Evolutionary conservation across 495 filamentous ascomycete species (phyloP).

Genomic region (Talaromyces trachyspermus): DNA sequence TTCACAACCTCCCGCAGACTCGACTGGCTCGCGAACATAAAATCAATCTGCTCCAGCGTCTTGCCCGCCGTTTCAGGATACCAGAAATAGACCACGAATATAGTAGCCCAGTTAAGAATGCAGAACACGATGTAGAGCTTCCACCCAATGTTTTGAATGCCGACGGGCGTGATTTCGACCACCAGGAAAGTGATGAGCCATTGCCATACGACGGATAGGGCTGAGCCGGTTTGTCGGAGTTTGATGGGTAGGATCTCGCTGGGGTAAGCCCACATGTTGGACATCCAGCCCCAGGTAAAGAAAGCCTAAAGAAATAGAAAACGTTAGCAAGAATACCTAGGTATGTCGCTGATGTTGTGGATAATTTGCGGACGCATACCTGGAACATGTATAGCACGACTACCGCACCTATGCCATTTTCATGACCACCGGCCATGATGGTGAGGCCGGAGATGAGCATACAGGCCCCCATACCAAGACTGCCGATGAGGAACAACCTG

Average conservation of each 20-base stretch:
- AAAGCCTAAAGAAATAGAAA: conserved; percentile 21
- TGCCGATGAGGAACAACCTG: conserved; percentile 44
- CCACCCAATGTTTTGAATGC: conserved; percentile 17
- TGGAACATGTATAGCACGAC: conserved; percentile 8
- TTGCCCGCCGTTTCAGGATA: conserved; percentile 38
- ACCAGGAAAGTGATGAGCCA: conserved; percentile 29
- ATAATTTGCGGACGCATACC: conserved; percentile 18
- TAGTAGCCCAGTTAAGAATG: conserved; percentile 10
- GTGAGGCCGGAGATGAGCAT: conserved; percentile 7
- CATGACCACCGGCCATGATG: background rate
- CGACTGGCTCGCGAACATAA: conserved; percentile 23
- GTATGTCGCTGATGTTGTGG: no score
- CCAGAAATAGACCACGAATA: conserved; percentile 29
- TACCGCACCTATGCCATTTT: conserved; percentile 4
- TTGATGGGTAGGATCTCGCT: conserved; percentile 61
- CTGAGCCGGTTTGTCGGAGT: conserved; percentile 51
- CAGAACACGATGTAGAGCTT: conserved; percentile 10
- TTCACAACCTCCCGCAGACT: conserved; percentile 7
- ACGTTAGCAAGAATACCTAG: background rate
- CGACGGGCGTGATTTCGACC: conserved; percentile 22
- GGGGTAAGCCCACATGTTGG: conserved; percentile 59
- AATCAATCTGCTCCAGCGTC: conserved; percentile 36
- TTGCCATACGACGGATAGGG: conserved; percentile 19
- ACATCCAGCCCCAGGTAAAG: conserved; percentile 48
- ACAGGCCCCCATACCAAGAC: conserved; percentile 41